Conservation (phyloP, 2,329 filamentous ascomycete genomes). For the Trichoderma sp. region DNA sequence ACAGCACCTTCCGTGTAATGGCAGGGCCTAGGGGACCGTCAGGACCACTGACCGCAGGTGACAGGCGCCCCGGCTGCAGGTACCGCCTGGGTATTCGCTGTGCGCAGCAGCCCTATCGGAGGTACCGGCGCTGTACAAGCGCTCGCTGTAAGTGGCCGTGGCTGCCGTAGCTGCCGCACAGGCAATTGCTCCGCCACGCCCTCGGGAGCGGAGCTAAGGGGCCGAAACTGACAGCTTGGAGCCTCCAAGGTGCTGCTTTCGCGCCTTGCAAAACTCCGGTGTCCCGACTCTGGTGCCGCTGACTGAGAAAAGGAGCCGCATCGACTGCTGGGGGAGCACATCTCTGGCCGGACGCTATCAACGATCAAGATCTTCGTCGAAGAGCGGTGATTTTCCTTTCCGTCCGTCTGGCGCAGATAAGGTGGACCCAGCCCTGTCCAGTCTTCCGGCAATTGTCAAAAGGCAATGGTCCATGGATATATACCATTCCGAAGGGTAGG, state of each 20-base stretch:
- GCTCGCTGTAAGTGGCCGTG: constrained; percentile 19
- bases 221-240: neutral
- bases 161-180: constrained; percentile 27
- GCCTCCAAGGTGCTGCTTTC: neutral
- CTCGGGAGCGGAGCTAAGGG: constrained; percentile 23
- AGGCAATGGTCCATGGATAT: neutral
- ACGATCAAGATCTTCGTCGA: too few species aligned
- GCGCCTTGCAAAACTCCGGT: neutral
- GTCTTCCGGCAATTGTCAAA: neutral
- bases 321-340: neutral
- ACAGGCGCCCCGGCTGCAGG: constrained; percentile 14
- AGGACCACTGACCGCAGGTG: neutral
- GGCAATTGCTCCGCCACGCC: constrained; percentile 23
- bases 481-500: neutral
- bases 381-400: neutral
- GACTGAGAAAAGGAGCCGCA: neutral
- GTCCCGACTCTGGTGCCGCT: neutral
- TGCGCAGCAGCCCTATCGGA: neutral
- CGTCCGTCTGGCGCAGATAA: neutral
- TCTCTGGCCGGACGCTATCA: too few species aligned
- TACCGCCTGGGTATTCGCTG: neutral
- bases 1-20: neutral
- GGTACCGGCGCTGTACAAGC: neutral
- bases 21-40: neutral
- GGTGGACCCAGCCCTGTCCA: neutral